A percentile compares a stretch with the other conserved stretches of the same genome.
These are phyloP conservation scores for Cadophora sp. DNA, from an alignment of 2,329 filamentous ascomycete species.

Conservation along the genomic window DNA sequence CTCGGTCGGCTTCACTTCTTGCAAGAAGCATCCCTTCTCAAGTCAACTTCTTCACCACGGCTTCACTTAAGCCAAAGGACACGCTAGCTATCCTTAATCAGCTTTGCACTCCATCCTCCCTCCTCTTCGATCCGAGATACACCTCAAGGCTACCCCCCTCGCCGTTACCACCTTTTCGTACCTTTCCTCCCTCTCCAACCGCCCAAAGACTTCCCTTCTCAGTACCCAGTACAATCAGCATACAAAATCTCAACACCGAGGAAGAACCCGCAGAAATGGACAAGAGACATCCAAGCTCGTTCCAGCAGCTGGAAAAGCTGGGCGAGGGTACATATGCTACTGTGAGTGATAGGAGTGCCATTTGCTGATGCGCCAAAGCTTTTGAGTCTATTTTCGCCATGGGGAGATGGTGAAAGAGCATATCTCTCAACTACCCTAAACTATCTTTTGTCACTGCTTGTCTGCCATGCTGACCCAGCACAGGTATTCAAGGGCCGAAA, in stretches of 20 bases:
- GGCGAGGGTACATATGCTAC: constrained; percentile 99
- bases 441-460: background rate
- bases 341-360: constrained; percentile 55
- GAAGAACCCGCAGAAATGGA: constrained; percentile 67
- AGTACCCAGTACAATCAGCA: constrained; percentile 44
- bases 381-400: no score
- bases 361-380: no score
- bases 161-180: constrained; percentile 37
- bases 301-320: constrained; percentile 99
- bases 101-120: constrained; percentile 47
- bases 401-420: background rate
- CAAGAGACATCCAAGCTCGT: constrained; percentile 86
- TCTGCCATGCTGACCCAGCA: constrained; percentile 29
- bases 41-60: constrained; percentile 38
- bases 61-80: constrained; percentile 43
- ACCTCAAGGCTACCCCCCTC: constrained; percentile 45
- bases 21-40: constrained; percentile 25
- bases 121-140: constrained; percentile 50
- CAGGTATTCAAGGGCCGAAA: constrained; percentile 99
- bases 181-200: constrained; percentile 43
- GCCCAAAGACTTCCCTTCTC: constrained; percentile 33
- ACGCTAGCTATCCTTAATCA: constrained; percentile 42
- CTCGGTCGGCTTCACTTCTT: constrained; percentile 16
- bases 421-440: background rate
- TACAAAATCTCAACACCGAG: constrained; percentile 42